Evolutionary conservation across 495 filamentous ascomycete species (phyloP).

Genomic region (Penicillium lividum): DNA sequence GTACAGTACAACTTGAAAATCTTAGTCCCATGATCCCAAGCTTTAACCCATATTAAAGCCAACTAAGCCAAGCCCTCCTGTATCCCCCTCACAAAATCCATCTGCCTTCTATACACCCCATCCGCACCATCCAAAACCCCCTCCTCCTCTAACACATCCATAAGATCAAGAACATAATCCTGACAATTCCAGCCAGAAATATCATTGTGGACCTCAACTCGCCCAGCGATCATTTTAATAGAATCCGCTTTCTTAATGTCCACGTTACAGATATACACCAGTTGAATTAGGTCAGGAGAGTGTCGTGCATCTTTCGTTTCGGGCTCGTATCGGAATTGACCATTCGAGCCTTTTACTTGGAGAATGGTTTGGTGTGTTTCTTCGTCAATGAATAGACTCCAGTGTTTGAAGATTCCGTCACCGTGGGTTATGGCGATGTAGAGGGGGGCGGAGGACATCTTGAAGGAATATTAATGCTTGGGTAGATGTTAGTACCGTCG

Average conservation of each 20-base stretch:
- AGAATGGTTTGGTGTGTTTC: not conserved
- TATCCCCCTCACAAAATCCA: not conserved
- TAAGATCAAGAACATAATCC: conserved; percentile 7
- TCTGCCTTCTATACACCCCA: not conserved
- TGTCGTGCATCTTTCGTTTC: not conserved
- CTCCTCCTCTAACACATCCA: conserved; percentile 1
- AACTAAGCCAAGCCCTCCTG: conserved; percentile 4
- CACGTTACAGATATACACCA: conserved; percentile 3
- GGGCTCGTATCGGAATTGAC: not conserved
- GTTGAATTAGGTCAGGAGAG: not conserved
- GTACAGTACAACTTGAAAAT: too few species aligned
- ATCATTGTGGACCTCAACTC: conserved; percentile 1
- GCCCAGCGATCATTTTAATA: not conserved
- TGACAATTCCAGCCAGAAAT: conserved; percentile 6
- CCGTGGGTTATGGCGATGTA: not conserved
- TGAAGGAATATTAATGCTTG: not conserved
- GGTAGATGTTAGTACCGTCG: too few species aligned
- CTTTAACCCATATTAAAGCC: not conserved
- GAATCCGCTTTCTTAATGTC: not conserved
- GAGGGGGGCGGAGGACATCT: not conserved
- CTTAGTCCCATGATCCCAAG: too few species aligned
- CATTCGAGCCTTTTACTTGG: conserved; percentile 3
- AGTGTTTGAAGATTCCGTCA: not conserved
- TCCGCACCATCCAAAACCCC: not conserved
- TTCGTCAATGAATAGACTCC: conserved; percentile 6